These are phyloP conservation scores for Fraxinus americana DNA, from an alignment of 257 asterid species.

Conservation along the genomic window DNA sequence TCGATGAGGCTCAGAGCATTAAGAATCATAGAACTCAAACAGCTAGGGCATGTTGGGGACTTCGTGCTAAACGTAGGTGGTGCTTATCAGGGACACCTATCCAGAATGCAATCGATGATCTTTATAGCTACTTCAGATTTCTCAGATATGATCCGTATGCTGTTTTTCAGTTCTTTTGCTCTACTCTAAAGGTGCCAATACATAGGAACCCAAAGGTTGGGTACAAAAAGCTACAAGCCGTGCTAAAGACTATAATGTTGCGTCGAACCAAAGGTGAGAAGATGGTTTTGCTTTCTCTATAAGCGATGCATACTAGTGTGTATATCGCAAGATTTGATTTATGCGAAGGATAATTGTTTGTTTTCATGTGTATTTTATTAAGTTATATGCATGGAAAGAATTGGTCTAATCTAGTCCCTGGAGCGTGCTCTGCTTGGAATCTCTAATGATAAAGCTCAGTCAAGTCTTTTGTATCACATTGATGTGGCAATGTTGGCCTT, in stretches of 20 bases:
- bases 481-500: background rate
- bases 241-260: constrained; percentile 89
- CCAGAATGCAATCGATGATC: constrained; percentile 92
- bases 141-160: constrained; percentile 92
- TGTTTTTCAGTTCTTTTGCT: constrained; percentile 66
- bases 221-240: constrained; percentile 87
- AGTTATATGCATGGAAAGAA: constrained; percentile 8
- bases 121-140: constrained; percentile 95
- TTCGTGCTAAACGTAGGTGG: constrained; percentile 99
- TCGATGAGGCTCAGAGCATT: constrained; percentile 99
- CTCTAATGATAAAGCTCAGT: background rate
- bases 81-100: constrained; percentile 99
- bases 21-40: constrained; percentile 93
- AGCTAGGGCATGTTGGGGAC: constrained; percentile 99
- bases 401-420: background rate
- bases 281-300: constrained; percentile 10
- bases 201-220: constrained; percentile 76
- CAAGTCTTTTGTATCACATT: background rate
- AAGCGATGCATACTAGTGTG: constrained; percentile 6
- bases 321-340: constrained; percentile 10
- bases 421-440: background rate
- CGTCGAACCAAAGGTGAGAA: constrained; percentile 89
- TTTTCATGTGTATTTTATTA: constrained; percentile 9
- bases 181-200: constrained; percentile 79
- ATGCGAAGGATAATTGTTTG: constrained; percentile 7